These are phyloP conservation scores for Pestalotiopsis sp. DNA, from an alignment of 2,329 filamentous ascomycete genomes.

Conservation along the genomic window DNA sequence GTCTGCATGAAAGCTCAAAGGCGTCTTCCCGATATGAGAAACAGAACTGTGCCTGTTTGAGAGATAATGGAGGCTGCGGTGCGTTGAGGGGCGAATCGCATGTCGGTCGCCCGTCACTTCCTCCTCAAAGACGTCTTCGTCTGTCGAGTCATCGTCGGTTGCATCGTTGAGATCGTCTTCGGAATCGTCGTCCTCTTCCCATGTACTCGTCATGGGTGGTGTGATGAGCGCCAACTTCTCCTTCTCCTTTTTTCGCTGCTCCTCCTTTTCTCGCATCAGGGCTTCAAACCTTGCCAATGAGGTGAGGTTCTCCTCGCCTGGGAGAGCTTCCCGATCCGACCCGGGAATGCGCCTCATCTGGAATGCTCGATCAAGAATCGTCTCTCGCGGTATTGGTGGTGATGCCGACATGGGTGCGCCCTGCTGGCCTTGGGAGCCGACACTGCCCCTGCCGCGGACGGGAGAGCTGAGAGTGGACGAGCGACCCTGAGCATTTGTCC, in stretches of 20 bases:
- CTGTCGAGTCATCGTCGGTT: constrained; percentile 42
- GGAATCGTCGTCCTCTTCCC: constrained; percentile 52
- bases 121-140: constrained; percentile 38
- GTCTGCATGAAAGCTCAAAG: constrained; percentile 24
- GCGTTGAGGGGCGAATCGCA: constrained; percentile 49
- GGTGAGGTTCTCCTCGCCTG: constrained; percentile 65
- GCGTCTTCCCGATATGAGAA: constrained; percentile 38
- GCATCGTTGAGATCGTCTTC: constrained; percentile 42
- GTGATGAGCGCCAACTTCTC: constrained; percentile 35
- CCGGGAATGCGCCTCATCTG: constrained; percentile 66
- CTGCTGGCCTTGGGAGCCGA: constrained; percentile 51
- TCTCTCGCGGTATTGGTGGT: constrained; percentile 60
- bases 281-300: constrained; percentile 69
- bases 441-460: constrained; percentile 54
- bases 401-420: constrained; percentile 47
- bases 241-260: constrained; percentile 46
- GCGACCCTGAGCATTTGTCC: constrained; percentile 62
- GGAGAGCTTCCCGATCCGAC: constrained; percentile 49
- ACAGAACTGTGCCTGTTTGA: constrained; percentile 43
- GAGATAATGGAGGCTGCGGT: constrained; percentile 55
- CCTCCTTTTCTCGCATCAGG: constrained; percentile 64
- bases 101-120: constrained; percentile 26
- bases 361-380: constrained; percentile 69
- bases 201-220: constrained; percentile 48
- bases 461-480: constrained; percentile 63